Conservation (phyloP, 805 yeast genomes). For the Starmerella potacharoeniae region DNA sequence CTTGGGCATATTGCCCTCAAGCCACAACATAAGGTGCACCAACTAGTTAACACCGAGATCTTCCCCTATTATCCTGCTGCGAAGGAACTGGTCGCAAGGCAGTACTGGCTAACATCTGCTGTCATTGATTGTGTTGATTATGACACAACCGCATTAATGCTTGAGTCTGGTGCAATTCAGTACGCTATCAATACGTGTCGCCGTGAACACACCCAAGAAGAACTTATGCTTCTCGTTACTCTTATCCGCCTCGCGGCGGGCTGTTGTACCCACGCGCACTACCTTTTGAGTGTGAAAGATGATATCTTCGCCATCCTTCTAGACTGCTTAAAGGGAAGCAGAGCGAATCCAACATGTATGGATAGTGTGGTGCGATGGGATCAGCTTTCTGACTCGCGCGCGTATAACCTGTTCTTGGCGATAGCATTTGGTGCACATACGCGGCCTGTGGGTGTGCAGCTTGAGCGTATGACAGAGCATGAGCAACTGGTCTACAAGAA, state of each 20-base stretch:
- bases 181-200: not conserved
- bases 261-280: not conserved
- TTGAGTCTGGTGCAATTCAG: conserved; percentile 6
- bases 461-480: not conserved
- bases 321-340: not conserved
- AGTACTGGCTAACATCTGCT: not conserved
- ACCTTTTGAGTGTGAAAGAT: not conserved
- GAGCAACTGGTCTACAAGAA: not conserved
- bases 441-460: not conserved
- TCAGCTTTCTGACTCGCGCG: conserved; percentile 6
- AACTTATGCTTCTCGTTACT: conserved; percentile 25
- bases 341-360: not conserved
- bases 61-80: not conserved
- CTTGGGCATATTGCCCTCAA: not conserved
- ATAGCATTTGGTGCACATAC: conserved; percentile 11
- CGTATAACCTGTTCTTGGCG: not conserved
- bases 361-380: not conserved
- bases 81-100: too few species aligned
- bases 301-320: not conserved
- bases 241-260: conserved; percentile 16
- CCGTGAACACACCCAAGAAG: conserved; percentile 3
- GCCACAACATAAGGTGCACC: not conserved
- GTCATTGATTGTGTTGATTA: conserved; percentile 7
- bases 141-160: not conserved
- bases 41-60: not conserved